These are phyloP conservation scores for Xylaria sp. DNA, from an alignment of 495 filamentous ascomycete genomes.

Conservation along the genomic window DNA sequence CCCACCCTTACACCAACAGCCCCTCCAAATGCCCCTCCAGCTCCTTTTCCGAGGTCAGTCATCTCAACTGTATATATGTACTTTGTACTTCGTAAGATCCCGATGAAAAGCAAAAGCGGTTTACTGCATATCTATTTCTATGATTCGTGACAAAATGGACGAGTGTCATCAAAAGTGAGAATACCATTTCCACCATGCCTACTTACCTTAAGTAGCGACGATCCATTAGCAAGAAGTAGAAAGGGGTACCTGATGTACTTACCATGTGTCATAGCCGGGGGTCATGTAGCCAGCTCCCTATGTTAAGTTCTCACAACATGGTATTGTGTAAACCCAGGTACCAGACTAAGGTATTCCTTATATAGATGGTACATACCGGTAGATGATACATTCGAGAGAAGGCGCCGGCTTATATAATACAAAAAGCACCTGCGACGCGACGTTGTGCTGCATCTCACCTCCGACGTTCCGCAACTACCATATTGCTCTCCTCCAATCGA, in stretches of 20 bases:
- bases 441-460: too few relatives aligned
- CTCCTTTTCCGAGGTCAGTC: not conserved
- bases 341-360: too few relatives aligned
- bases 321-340: too few relatives aligned
- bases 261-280: not conserved
- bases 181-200: not conserved
- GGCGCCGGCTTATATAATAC: not conserved
- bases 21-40: conserved; percentile 21
- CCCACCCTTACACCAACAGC: not conserved
- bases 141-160: not conserved
- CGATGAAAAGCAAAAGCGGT: not conserved
- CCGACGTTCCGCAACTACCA: not conserved
- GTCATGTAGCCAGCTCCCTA: not conserved
- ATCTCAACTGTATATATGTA: not conserved
- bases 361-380: too few relatives aligned
- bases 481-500: not conserved
- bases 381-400: not conserved
- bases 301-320: not conserved
- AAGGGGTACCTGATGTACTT: not conserved
- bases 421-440: not conserved
- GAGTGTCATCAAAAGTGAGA: not conserved
- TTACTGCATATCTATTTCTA: not conserved
- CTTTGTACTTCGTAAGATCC: not conserved
- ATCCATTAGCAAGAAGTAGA: not conserved
- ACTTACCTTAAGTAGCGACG: not conserved